These are phyloP conservation scores for Colletotrichum liriopes DNA, from an alignment of 2,329 filamentous ascomycete genomes.

Conservation along the genomic window DNA sequence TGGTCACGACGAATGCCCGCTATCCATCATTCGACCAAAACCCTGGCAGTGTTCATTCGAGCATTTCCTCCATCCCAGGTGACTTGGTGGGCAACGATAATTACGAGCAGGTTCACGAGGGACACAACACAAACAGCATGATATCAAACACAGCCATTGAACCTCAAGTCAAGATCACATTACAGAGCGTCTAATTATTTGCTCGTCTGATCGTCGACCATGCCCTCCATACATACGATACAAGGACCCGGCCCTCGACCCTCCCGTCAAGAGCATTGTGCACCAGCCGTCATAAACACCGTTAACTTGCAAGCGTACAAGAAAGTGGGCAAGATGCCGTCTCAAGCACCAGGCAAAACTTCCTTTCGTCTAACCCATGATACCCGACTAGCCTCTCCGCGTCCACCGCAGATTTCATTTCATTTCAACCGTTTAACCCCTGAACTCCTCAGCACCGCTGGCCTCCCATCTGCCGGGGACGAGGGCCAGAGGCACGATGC, in stretches of 20 bases:
- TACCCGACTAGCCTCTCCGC: conserved; percentile 29
- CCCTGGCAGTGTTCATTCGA: too few species aligned
- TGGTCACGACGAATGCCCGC: too few species aligned
- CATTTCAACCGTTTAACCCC: conserved; percentile 58
- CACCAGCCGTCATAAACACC: conserved; percentile 44
- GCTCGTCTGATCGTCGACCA: conserved; percentile 44
- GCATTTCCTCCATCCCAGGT: too few species aligned
- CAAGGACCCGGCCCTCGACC: conserved; percentile 42
- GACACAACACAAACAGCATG: neutral
- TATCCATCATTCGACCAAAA: too few species aligned
- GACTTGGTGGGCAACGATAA: neutral
- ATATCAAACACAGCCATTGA: conserved; percentile 1
- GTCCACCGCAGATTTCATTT: conserved; percentile 34
- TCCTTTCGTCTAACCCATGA: conserved; percentile 38
- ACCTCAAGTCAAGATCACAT: conserved; percentile 43
- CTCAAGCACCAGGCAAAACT: conserved; percentile 42
- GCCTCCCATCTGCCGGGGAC: conserved; percentile 75
- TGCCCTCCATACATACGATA: conserved; percentile 45
- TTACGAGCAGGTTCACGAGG: neutral
- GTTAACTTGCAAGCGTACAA: conserved; percentile 44
- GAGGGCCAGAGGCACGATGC: conserved; percentile 95
- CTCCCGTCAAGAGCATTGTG: conserved; percentile 41
- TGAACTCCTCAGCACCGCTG: conserved; percentile 74
- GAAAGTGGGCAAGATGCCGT: conserved; percentile 42
- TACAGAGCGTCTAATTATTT: conserved; percentile 45